These are phyloP conservation scores for Ettlia oleoabundans DNA, from an alignment of 139 green algal genomes.

Conservation along the genomic window DNA sequence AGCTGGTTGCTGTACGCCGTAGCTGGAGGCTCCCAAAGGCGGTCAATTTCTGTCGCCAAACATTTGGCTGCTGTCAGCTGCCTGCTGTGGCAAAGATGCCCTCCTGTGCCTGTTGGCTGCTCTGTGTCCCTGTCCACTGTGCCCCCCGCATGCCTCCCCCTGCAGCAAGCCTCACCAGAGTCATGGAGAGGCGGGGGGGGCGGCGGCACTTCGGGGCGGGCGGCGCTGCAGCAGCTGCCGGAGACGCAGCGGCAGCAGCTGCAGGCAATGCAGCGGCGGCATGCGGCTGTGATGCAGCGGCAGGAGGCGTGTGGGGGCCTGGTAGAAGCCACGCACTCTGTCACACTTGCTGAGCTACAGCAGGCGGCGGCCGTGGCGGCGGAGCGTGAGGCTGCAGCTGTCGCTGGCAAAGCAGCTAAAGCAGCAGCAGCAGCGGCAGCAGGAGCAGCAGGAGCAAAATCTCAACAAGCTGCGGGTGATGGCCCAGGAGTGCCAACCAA, in stretches of 20 bases:
- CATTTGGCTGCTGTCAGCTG: no score
- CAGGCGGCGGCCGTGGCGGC: neutral
- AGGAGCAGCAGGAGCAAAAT: neutral
- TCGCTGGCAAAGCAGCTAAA: no score
- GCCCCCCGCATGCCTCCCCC: no score
- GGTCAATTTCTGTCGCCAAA: no score
- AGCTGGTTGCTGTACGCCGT: neutral
- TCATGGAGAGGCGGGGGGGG: neutral
- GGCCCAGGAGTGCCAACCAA: no score
- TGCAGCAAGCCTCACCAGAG: no score
- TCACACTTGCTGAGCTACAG: constrained; percentile 8
- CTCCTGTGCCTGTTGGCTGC: no score
- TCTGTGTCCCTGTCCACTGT: no score
- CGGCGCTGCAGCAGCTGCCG: neutral
- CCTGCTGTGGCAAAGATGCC: no score
- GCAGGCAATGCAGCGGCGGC: constrained; percentile 25
- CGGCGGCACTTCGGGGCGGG: neutral
- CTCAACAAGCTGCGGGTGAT: neutral
- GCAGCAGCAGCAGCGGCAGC: neutral
- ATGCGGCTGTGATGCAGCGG: constrained; percentile 1
- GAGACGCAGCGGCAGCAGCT: neutral
- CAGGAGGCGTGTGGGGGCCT: constrained; percentile 8
- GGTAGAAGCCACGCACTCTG: constrained; percentile 15
- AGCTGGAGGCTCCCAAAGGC: no score
- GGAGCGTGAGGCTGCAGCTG: no score